Evolutionary conservation across 2,329 filamentous ascomycete genomes (phyloP).

Genomic region (Trichophyton simii): DNA sequence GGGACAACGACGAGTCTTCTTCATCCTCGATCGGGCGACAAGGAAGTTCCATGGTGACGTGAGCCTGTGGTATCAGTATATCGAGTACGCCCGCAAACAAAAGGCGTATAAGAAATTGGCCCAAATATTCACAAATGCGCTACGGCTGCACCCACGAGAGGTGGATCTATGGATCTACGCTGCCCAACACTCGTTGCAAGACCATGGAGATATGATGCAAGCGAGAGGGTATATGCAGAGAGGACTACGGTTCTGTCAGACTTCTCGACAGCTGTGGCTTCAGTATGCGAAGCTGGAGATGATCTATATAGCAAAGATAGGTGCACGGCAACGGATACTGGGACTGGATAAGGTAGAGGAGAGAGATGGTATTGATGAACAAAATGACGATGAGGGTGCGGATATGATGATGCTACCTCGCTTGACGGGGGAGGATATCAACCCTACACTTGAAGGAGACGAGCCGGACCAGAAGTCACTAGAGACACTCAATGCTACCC

Average conservation of each 20-base stretch:
- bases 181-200: slow-evolving; percentile 64
- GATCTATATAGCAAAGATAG: slow-evolving; percentile 76
- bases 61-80: slow-evolving; percentile 78
- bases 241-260: slow-evolving; percentile 78
- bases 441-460: slow-evolving; percentile 42
- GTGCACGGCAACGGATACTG: slow-evolving; percentile 56
- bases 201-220: slow-evolving; percentile 72
- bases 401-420: slow-evolving; percentile 47
- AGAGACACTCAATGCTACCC: slow-evolving; percentile 55
- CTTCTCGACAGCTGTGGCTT: slow-evolving; percentile 62
- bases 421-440: slow-evolving; percentile 51
- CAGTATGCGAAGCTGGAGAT: slow-evolving; percentile 88
- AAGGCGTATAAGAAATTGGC: slow-evolving; percentile 50
- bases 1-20: slow-evolving; percentile 72
- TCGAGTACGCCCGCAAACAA: slow-evolving; percentile 62
- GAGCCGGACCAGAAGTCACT: slow-evolving; percentile 45
- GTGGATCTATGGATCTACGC: slow-evolving; percentile 73
- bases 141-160: slow-evolving; percentile 76
- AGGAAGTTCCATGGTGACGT: slow-evolving; percentile 71
- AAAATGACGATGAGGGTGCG: slow-evolving; percentile 31
- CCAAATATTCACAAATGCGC: slow-evolving; percentile 51
- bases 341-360: slow-evolving; percentile 42
- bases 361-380: slow-evolving; percentile 26
- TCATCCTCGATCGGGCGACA: slow-evolving; percentile 77
- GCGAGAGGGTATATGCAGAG: slow-evolving; percentile 79